These are phyloP conservation scores for Pseudonectria foliicola DNA, from an alignment of 2,329 filamentous ascomycete species.

Conservation along the genomic window DNA sequence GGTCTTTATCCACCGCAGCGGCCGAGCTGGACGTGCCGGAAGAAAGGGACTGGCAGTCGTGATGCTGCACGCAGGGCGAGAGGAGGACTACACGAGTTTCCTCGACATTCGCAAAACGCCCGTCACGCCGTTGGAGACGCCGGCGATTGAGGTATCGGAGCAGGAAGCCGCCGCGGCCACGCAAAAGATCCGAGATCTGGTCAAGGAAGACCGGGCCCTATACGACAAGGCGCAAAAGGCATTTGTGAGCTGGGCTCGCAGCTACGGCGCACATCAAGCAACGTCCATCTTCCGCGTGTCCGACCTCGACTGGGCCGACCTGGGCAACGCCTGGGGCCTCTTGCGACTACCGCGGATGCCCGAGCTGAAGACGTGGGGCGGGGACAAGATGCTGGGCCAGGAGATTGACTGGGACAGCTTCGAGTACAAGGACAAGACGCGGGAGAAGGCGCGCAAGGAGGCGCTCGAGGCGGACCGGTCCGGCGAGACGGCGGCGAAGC, in stretches of 20 bases:
- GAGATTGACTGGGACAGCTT: constrained; percentile 62
- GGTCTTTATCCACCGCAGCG: constrained; percentile 89
- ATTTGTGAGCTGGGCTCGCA: constrained; percentile 89
- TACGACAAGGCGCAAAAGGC: constrained; percentile 86
- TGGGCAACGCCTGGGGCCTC: constrained; percentile 79
- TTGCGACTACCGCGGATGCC: constrained; percentile 90
- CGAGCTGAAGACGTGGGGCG: constrained; percentile 68
- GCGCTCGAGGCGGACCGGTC: constrained; percentile 45
- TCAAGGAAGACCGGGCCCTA: constrained; percentile 46
- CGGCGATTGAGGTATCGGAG: constrained; percentile 49
- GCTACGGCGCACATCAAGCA: constrained; percentile 86
- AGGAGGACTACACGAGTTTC: constrained; percentile 87
- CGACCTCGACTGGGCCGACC: constrained; percentile 78
- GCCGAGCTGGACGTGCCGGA: constrained; percentile 83
- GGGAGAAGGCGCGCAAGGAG: constrained; percentile 58
- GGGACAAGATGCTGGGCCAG: constrained; percentile 56
- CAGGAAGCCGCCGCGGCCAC: constrained; percentile 53
- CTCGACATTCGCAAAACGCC: constrained; percentile 83
- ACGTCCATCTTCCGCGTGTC: constrained; percentile 80
- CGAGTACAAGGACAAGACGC: constrained; percentile 63
- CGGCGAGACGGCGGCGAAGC: constrained; percentile 30
- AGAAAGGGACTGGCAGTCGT: constrained; percentile 78
- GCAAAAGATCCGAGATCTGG: constrained; percentile 52
- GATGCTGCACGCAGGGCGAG: constrained; percentile 74
- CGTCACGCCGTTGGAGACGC: constrained; percentile 55